These are phyloP conservation scores for Rostrohypoxylon terebratum DNA, from an alignment of 495 filamentous ascomycete species.

Conservation along the genomic window DNA sequence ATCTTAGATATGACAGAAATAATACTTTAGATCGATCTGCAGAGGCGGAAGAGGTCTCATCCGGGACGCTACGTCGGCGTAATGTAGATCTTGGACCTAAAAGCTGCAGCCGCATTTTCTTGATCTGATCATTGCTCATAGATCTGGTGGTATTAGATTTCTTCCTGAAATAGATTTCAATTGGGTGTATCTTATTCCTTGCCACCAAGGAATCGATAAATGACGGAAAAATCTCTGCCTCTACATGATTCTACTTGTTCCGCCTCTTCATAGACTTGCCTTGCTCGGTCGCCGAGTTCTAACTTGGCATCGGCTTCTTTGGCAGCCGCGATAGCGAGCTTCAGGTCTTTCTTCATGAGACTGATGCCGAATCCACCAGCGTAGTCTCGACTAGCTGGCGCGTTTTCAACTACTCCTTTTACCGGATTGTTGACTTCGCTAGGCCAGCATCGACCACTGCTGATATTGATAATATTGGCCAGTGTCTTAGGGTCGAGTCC, in stretches of 20 bases:
- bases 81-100: slow-evolving; percentile 20
- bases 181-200: slow-evolving; percentile 51
- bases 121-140: not conserved
- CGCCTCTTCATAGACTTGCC: slow-evolving; percentile 73
- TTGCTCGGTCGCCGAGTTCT: slow-evolving; percentile 71
- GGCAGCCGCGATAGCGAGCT: slow-evolving; percentile 78
- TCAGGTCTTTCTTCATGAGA: slow-evolving; percentile 87
- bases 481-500: slow-evolving; percentile 84
- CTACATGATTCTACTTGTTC: slow-evolving; percentile 70
- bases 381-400: slow-evolving; percentile 80
- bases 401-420: slow-evolving; percentile 78
- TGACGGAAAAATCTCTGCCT: slow-evolving; percentile 85
- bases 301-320: slow-evolving; percentile 73
- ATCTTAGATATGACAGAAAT: not conserved
- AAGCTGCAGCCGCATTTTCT: not conserved
- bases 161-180: not conserved
- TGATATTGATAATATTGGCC: slow-evolving; percentile 83
- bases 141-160: not conserved
- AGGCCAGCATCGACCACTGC: slow-evolving; percentile 90
- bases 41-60: slow-evolving; percentile 30
- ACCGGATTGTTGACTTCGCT: slow-evolving; percentile 94
- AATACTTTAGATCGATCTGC: slow-evolving; percentile 6
- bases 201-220: slow-evolving; percentile 78
- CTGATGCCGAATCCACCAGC: slow-evolving; percentile 83
- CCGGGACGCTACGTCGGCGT: slow-evolving; percentile 35